These are phyloP conservation scores for Microsporum ferrugineum DNA, from an alignment of 2,329 filamentous ascomycete species.

Conservation along the genomic window DNA sequence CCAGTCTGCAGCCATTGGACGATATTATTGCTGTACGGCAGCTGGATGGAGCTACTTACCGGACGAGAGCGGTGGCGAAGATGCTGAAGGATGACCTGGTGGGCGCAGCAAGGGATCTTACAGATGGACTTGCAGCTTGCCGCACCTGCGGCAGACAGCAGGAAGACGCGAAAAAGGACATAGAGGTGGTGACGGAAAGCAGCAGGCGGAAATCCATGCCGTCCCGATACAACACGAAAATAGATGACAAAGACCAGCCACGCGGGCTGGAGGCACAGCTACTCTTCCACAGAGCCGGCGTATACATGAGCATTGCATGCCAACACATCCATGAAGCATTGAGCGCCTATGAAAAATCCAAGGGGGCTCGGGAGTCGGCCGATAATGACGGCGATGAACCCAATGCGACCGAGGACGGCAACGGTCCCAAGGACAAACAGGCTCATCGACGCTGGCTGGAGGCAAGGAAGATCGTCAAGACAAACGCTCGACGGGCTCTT, in stretches of 20 bases:
- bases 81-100: conserved; percentile 64
- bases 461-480: conserved; percentile 57
- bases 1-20: conserved; percentile 54
- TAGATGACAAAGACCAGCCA: conserved; percentile 56
- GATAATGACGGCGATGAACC: background rate
- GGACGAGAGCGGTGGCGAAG: conserved; percentile 63
- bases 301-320: conserved; percentile 61
- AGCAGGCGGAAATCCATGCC: conserved; percentile 25
- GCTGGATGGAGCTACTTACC: conserved; percentile 53
- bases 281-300: conserved; percentile 62
- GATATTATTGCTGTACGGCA: conserved; percentile 56
- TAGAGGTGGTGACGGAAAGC: conserved; percentile 40
- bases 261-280: conserved; percentile 64
- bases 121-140: conserved; percentile 48
- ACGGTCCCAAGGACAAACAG: conserved; percentile 31
- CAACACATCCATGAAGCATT: conserved; percentile 48
- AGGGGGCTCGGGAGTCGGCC: background rate
- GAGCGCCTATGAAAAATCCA: conserved; percentile 12
- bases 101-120: conserved; percentile 59
- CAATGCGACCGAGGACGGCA: background rate
- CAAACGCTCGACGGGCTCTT: conserved; percentile 62
- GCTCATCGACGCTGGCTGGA: conserved; percentile 41
- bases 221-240: conserved; percentile 37
- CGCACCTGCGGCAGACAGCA: conserved; percentile 46
- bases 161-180: conserved; percentile 37